phyloP scores from a whole-genome alignment of 2,329 filamentous ascomycete species.

The Phialocephala subalpina region DNA sequence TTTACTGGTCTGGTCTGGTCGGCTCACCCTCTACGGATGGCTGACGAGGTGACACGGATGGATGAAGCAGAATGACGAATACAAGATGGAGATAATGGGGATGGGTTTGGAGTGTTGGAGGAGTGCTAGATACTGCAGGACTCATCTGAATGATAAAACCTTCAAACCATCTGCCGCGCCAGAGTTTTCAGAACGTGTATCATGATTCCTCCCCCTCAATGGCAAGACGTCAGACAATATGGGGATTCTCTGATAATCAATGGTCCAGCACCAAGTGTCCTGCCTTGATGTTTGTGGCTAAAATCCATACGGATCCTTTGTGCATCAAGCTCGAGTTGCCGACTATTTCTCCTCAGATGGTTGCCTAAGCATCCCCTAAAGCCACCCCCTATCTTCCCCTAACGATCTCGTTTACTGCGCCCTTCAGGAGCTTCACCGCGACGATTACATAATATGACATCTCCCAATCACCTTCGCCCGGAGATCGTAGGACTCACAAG shows the following conservation, averaged over 20 bases:
- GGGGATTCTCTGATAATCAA: too few relatives aligned
- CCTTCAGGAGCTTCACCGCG: not conserved
- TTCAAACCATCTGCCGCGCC: slow-evolving; percentile 13
- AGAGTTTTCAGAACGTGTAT: not conserved
- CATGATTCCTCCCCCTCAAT: not conserved
- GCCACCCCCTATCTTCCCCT: not conserved
- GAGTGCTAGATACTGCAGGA: slow-evolving; percentile 31
- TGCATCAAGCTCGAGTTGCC: not conserved
- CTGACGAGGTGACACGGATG: slow-evolving; percentile 7
- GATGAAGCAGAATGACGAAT: slow-evolving; percentile 18
- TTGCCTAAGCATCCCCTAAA: not conserved
- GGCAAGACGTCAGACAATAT: too few relatives aligned
- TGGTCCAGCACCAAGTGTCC: too few relatives aligned
- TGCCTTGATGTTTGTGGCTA: too few relatives aligned
- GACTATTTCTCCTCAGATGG: not conserved
- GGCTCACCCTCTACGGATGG: slow-evolving; percentile 3
- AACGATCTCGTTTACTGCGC: not conserved
- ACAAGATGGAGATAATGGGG: slow-evolving; percentile 22
- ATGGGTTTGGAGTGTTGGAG: slow-evolving; percentile 24
- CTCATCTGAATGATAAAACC: slow-evolving; percentile 16
- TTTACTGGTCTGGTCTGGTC: slow-evolving; percentile 2
- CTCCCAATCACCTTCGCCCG: not conserved
- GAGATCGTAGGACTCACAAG: not conserved
- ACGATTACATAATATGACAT: slow-evolving; percentile 1
- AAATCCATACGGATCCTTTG: not conserved